These are phyloP conservation scores for Dryadomyces quercus-mongolicae DNA, from an alignment of 2,329 filamentous ascomycete genomes.

Conservation along the genomic window DNA sequence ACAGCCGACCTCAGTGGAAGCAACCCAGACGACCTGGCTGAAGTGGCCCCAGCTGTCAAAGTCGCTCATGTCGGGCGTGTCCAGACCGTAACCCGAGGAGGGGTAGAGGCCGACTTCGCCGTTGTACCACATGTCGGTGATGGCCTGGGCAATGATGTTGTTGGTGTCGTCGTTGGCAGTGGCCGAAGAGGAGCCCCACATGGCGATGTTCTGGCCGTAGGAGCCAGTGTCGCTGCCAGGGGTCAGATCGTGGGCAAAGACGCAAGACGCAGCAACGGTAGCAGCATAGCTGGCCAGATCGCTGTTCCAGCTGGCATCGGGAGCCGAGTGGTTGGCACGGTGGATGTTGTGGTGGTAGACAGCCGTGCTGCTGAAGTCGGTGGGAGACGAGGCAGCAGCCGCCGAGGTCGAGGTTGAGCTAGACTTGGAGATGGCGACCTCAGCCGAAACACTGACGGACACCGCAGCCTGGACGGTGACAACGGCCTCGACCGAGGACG, in stretches of 20 bases:
- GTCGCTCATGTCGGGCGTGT: constrained; percentile 45
- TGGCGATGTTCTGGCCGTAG: constrained; percentile 90
- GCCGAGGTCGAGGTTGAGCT: constrained; percentile 2
- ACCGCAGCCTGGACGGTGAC: not conserved
- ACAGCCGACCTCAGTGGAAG: constrained; percentile 51
- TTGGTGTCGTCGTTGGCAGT: constrained; percentile 22
- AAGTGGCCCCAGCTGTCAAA: constrained; percentile 66
- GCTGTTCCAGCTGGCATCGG: constrained; percentile 52
- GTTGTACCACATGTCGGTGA: constrained; percentile 85
- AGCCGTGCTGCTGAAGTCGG: constrained; percentile 24
- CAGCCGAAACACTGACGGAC: not conserved
- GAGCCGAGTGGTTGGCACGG: constrained; percentile 68
- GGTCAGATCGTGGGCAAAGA: constrained; percentile 62
- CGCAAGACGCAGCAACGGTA: constrained; percentile 52
- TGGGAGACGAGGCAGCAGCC: constrained; percentile 9
- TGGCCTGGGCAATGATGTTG: constrained; percentile 47
- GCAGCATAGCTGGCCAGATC: constrained; percentile 52
- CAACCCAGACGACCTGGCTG: constrained; percentile 62
- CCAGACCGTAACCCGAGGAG: constrained; percentile 42
- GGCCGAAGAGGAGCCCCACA: constrained; percentile 40
- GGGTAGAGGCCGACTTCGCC: constrained; percentile 52
- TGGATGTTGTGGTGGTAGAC: constrained; percentile 76
- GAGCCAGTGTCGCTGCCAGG: constrained; percentile 39
- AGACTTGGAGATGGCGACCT: not conserved
- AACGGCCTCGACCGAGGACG: not conserved